Evolutionary conservation across 129 eudicot species (phyloP).

Genomic region (Oenanthe sinensis): DNA sequence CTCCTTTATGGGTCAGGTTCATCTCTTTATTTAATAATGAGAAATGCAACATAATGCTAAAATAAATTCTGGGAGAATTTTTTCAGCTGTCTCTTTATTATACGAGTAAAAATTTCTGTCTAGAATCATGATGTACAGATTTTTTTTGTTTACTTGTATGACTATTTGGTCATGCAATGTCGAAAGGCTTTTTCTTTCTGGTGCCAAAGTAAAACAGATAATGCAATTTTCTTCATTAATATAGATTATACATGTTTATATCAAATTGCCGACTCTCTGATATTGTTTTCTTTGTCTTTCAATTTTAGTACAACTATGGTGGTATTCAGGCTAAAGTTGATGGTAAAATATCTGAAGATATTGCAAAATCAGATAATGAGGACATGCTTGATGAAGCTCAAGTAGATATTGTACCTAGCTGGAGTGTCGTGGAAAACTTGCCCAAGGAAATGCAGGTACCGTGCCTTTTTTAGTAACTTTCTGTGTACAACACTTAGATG

Average conservation of each 20-base stretch:
- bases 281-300: background rate
- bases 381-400: slow-evolving; percentile 30
- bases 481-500: background rate
- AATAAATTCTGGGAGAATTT: background rate
- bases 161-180: background rate
- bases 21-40: background rate
- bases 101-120: background rate
- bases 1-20: background rate
- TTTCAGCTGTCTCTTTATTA: background rate
- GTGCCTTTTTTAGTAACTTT: slow-evolving; percentile 6
- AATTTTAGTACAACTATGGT: slow-evolving; percentile 80
- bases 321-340: slow-evolving; percentile 65
- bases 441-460: slow-evolving; percentile 70
- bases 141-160: background rate
- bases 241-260: background rate
- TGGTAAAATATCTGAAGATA: slow-evolving; percentile 23
- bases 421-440: slow-evolving; percentile 81
- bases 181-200: background rate
- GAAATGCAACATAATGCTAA: background rate
- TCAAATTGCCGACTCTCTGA: background rate
- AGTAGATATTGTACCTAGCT: slow-evolving; percentile 67
- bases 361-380: slow-evolving; percentile 20
- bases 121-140: background rate
- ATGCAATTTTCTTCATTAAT: background rate
- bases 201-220: background rate